These are phyloP conservation scores for Backusella morwellensis DNA, from an alignment of 192 early-diverging fungal genomes.

Conservation along the genomic window DNA sequence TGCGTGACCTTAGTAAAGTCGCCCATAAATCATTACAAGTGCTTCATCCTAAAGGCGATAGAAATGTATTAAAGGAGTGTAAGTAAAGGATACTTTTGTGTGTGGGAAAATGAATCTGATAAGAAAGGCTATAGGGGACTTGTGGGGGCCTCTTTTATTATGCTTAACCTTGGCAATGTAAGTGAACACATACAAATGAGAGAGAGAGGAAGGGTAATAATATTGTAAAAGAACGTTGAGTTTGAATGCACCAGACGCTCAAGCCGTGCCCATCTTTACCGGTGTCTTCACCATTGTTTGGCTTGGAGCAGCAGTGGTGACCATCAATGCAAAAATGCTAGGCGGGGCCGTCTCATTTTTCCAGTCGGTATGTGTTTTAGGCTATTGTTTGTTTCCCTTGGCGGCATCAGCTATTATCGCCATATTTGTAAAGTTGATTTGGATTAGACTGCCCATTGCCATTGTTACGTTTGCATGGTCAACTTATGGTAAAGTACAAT, in stretches of 20 bases:
- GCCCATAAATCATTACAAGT: conserved; percentile 72
- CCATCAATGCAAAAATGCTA: conserved; percentile 92
- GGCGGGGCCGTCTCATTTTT: conserved; percentile 95
- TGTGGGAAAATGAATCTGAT: background rate
- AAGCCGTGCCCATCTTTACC: conserved; percentile 87
- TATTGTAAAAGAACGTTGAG: conserved; percentile 56
- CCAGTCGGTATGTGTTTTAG: conserved; percentile 95
- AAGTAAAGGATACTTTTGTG: conserved; percentile 14
- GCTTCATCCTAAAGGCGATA: conserved; percentile 58
- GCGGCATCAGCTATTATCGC: conserved; percentile 74
- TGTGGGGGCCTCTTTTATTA: conserved; percentile 95
- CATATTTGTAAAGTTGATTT: conserved; percentile 61
- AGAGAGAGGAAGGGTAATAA: conserved; percentile 1
- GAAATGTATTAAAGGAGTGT: conserved; percentile 77
- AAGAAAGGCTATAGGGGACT: conserved; percentile 70
- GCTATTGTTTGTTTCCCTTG: conserved; percentile 95
- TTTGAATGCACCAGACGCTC: conserved; percentile 70
- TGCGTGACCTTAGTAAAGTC: conserved; percentile 70
- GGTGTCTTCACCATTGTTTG: conserved; percentile 93
- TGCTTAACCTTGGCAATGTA: conserved; percentile 83
- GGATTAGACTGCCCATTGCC: conserved; percentile 72
- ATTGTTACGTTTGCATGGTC: conserved; percentile 83
- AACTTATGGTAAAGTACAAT: conserved; percentile 58
- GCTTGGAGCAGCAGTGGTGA: conserved; percentile 88
- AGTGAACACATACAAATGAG: background rate